phyloP scores from a whole-genome alignment of 1,284 basidiomycete genomes.

The Phaffia rhodozyma region DNA sequence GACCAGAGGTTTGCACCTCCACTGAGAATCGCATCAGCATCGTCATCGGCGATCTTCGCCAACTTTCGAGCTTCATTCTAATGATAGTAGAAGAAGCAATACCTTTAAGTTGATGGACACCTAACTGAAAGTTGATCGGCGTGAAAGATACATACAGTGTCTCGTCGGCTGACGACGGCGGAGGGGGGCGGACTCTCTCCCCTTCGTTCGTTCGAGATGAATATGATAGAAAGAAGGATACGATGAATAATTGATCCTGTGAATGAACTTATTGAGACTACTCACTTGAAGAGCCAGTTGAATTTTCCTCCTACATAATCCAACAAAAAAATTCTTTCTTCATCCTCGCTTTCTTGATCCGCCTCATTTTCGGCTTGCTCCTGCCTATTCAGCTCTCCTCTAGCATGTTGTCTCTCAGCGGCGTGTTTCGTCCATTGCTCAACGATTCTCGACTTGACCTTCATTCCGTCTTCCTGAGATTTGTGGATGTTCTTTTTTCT shows the following conservation, averaged over 20 bases:
- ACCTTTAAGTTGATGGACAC: neutral
- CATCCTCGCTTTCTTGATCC: constrained; percentile 1
- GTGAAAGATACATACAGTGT: constrained; percentile 28
- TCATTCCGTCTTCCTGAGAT: constrained; percentile 26
- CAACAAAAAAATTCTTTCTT: constrained; percentile 18
- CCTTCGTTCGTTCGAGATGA: constrained; percentile 16
- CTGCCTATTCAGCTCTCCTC: constrained; percentile 12
- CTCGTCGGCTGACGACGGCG: constrained; percentile 33
- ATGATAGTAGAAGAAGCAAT: neutral
- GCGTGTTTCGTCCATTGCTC: constrained; percentile 7
- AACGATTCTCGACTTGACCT: constrained; percentile 15
- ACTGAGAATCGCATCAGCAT: neutral
- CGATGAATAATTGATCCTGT: neutral
- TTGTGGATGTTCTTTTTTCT: constrained; percentile 30
- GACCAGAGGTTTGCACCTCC: constrained; percentile 17
- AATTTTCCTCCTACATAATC: neutral
- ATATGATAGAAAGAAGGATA: neutral
- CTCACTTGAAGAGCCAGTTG: constrained; percentile 16
- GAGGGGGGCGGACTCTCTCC: constrained; percentile 35
- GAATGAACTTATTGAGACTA: neutral
- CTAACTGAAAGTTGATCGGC: neutral
- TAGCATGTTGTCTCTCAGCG: constrained; percentile 18
- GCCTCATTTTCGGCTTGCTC: neutral
- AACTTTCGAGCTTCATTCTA: constrained; percentile 15
- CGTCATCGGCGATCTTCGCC: constrained; percentile 10